A percentile compares a stretch with the other conserved stretches of the same genome.
phyloP scores from a whole-genome alignment of 2,329 filamentous ascomycete genomes.

The Escovopsis weberi region DNA sequence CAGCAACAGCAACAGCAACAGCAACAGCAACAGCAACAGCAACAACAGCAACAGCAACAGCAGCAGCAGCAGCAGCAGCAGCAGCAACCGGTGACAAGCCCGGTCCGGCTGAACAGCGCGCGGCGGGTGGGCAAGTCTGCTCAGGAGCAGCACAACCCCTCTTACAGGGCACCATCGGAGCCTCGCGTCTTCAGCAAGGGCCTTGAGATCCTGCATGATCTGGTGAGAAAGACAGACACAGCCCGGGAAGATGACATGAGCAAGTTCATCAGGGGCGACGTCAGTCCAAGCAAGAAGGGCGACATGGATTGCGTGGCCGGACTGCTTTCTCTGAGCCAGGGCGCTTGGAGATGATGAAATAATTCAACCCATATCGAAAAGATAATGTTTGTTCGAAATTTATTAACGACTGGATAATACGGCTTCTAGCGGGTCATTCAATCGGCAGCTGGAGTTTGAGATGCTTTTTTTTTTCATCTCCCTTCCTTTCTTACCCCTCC shows the following conservation, averaged over 20 bases:
- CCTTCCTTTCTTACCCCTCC: no score
- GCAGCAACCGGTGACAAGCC: slow-evolving; percentile 19
- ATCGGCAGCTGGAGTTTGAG: not conserved
- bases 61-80: no score
- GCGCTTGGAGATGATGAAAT: slow-evolving; percentile 56
- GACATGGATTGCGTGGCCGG: slow-evolving; percentile 85
- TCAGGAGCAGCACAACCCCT: slow-evolving; percentile 23
- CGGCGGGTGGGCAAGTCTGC: slow-evolving; percentile 28
- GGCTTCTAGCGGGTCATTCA: not conserved
- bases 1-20: no score
- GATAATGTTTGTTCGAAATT: not conserved
- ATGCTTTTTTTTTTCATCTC: not conserved
- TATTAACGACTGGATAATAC: not conserved
- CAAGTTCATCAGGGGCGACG: slow-evolving; percentile 54
- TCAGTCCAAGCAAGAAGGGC: slow-evolving; percentile 56
- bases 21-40: no score
- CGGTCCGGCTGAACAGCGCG: slow-evolving; percentile 17
- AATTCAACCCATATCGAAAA: slow-evolving; percentile 1
- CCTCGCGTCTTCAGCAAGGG: slow-evolving; percentile 17
- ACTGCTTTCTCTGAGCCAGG: slow-evolving; percentile 77
- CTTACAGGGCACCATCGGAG: slow-evolving; percentile 22
- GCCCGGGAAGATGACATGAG: slow-evolving; percentile 46
- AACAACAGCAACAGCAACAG: no score
- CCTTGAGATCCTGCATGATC: slow-evolving; percentile 40
- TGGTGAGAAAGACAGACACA: slow-evolving; percentile 6